Evolutionary conservation across 495 filamentous ascomycete species (phyloP).

Genomic region (Trichoderma erinaceum): DNA sequence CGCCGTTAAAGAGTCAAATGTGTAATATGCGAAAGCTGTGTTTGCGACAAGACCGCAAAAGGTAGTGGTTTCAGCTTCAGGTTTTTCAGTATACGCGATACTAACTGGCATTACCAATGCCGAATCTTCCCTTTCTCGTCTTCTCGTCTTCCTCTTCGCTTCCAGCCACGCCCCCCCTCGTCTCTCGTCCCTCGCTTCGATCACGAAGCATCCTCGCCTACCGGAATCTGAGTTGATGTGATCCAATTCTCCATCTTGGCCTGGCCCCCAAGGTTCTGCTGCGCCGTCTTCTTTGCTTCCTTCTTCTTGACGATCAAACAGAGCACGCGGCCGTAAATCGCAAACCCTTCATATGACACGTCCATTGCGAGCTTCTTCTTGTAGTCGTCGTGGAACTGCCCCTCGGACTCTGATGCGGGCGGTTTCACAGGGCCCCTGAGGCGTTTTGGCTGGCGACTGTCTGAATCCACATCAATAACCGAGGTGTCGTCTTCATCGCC

Average conservation of each 20-base stretch:
- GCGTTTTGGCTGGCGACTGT: slow-evolving; percentile 37
- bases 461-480: slow-evolving; percentile 18
- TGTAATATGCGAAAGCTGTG: neutral
- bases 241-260: slow-evolving; percentile 95
- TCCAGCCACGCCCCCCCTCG: neutral
- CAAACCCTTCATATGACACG: slow-evolving; percentile 90
- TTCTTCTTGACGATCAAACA: slow-evolving; percentile 77
- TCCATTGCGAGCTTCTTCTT: slow-evolving; percentile 82
- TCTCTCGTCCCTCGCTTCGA: neutral
- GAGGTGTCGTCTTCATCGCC: slow-evolving; percentile 18
- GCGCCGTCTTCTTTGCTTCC: slow-evolving; percentile 27
- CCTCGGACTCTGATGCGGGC: slow-evolving; percentile 24
- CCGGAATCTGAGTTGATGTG: slow-evolving; percentile 58
- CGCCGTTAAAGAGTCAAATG: neutral
- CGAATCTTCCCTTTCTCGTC: neutral
- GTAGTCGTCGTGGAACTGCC: slow-evolving; percentile 59
- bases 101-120: neutral
- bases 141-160: neutral
- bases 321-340: slow-evolving; percentile 85
- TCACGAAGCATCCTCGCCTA: slow-evolving; percentile 24
- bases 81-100: neutral
- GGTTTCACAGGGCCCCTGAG: slow-evolving; percentile 31
- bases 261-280: slow-evolving; percentile 46
- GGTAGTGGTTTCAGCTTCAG: neutral
- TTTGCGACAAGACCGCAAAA: neutral